These are phyloP conservation scores for Apostasia ramifera DNA, from an alignment of 106 monocot species.

Conservation along the genomic window DNA sequence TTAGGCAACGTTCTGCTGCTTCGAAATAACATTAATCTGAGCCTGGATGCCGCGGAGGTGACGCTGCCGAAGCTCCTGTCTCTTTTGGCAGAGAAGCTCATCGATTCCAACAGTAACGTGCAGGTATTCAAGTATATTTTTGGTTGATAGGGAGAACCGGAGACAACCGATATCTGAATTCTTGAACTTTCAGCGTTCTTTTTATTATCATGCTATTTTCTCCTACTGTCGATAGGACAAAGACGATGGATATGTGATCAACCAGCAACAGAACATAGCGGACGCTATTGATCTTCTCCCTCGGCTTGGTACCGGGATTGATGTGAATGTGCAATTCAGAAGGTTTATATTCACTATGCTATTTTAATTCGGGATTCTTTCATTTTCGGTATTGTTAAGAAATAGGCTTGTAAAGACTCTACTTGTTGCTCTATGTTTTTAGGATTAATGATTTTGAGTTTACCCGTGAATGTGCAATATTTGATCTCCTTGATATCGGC, in stretches of 20 bases:
- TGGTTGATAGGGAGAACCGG: background rate
- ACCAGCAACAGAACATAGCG: conserved; percentile 83
- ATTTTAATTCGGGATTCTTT: background rate
- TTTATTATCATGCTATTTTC: background rate
- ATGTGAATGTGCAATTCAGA: conserved; percentile 88
- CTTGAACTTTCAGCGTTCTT: conserved; percentile 2
- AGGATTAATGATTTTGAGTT: conserved; percentile 97
- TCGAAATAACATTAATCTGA: conserved; percentile 57
- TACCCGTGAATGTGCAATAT: conserved; percentile 88
- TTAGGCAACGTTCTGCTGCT: conserved; percentile 80
- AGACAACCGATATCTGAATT: background rate
- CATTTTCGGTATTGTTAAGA: conserved; percentile 1
- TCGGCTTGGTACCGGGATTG: conserved; percentile 78
- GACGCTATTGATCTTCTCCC: conserved; percentile 95
- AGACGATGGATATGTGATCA: conserved; percentile 69
- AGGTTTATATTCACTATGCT: conserved; percentile 33
- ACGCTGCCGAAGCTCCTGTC: conserved; percentile 70
- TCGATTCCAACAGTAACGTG: conserved; percentile 75
- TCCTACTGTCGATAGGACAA: conserved; percentile 30
- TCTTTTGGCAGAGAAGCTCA: conserved; percentile 67
- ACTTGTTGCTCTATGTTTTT: conserved; percentile 4
- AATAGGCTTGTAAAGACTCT: background rate
- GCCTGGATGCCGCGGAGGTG: conserved; percentile 56
- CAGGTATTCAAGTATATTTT: conserved; percentile 31
- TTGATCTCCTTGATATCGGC: conserved; percentile 93